Evolutionary conservation across 495 filamentous ascomycete species (phyloP).

Genomic region (Bacidia gigantensis): DNA sequence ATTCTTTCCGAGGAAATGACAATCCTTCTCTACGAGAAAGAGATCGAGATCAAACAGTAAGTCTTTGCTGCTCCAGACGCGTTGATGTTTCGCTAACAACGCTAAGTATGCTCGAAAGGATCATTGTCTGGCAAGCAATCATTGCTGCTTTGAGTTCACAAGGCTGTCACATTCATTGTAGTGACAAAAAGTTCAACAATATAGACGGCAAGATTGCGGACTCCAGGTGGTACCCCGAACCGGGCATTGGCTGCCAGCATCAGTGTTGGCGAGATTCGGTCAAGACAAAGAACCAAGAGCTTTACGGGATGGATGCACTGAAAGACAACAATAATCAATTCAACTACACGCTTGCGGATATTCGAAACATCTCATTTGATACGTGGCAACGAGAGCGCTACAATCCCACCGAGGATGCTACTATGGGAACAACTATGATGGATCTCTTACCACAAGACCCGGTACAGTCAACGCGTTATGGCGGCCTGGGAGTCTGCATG

Average conservation of each 20-base stretch:
- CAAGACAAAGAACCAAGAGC: neutral
- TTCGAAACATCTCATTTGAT: neutral
- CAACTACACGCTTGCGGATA: neutral
- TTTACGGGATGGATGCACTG: neutral
- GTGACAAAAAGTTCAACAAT: too few relatives aligned
- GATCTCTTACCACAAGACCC: too few relatives aligned
- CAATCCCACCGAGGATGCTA: neutral
- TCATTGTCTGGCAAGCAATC: too few relatives aligned
- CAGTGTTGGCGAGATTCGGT: neutral
- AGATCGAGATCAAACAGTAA: neutral
- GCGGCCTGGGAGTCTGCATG: neutral
- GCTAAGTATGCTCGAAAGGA: too few relatives aligned
- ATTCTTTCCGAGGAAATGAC: neutral
- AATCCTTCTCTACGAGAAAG: neutral
- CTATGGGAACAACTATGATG: too few relatives aligned
- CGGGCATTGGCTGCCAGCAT: neutral
- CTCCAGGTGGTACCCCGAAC: too few relatives aligned
- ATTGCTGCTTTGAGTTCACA: too few relatives aligned
- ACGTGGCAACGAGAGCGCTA: neutral
- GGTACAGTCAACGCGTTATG: too few relatives aligned
- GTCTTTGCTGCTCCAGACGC: too few relatives aligned
- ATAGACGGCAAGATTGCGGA: too few relatives aligned
- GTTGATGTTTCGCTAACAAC: too few relatives aligned
- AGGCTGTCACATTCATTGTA: too few relatives aligned
- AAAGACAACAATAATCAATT: neutral